Conservation (phyloP, 2,329 filamentous ascomycete genomes). For the Purpureocillium lavendulum region DNA sequence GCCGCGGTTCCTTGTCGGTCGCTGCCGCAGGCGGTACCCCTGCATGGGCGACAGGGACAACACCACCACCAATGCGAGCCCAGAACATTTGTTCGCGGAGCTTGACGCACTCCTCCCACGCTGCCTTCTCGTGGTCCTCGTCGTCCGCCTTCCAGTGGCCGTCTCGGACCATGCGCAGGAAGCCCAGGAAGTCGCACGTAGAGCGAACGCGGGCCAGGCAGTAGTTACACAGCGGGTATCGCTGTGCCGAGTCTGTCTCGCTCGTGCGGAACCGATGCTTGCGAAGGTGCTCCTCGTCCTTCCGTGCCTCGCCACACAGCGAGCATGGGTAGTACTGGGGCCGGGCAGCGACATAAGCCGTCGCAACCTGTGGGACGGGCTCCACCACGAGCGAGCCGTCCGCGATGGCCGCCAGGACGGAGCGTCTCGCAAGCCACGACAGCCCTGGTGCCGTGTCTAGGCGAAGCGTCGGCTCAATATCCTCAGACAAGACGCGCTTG, state of each 20-base stretch:
- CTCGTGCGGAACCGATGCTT: constrained; percentile 84
- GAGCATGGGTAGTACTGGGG: constrained; percentile 64
- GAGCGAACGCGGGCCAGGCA: constrained; percentile 78
- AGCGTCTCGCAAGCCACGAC: constrained; percentile 85
- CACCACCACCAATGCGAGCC: constrained; percentile 84
- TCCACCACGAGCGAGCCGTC: constrained; percentile 86
- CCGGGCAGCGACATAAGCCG: constrained; percentile 39
- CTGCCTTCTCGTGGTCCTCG: constrained; percentile 73
- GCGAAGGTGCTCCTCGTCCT: constrained; percentile 61
- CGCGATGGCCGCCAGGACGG: constrained; percentile 73
- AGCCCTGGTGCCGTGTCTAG: constrained; percentile 84
- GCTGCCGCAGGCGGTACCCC: constrained; percentile 6
- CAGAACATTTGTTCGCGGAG: constrained; percentile 96
- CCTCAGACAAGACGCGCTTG: constrained; percentile 79
- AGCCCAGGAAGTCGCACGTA: constrained; percentile 87
- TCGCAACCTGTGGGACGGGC: constrained; percentile 57
- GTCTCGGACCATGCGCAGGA: constrained; percentile 83
- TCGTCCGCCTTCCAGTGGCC: constrained; percentile 83
- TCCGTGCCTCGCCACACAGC: constrained; percentile 77
- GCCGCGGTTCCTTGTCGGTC: neutral
- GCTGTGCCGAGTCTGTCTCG: constrained; percentile 77
- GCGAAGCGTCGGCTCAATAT: constrained; percentile 88
- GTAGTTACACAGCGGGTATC: constrained; percentile 84
- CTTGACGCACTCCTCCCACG: constrained; percentile 91
- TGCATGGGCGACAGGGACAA: constrained; percentile 54